A percentile compares a stretch with the other conserved stretches of the same genome.
Evolutionary conservation across 2,329 filamentous ascomycete genomes (phyloP).

Genomic region (Penicillium corylophilum): DNA sequence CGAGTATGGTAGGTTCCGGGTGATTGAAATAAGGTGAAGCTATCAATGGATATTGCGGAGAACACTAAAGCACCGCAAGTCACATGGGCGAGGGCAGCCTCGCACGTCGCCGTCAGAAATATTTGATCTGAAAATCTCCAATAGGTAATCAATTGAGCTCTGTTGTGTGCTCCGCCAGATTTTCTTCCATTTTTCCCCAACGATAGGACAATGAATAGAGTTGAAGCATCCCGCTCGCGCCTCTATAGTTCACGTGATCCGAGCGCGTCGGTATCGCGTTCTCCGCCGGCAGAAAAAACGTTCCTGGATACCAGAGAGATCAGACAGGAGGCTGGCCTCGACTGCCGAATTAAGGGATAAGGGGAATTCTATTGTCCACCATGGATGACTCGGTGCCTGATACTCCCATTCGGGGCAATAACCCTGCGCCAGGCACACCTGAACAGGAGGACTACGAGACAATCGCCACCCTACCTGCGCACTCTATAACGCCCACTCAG

Average conservation of each 20-base stretch:
- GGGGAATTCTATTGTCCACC: conserved; percentile 4
- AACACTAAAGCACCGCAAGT: conserved; percentile 8
- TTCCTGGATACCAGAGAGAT: conserved; percentile 14
- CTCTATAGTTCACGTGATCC: conserved; percentile 16
- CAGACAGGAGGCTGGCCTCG: conserved; percentile 13
- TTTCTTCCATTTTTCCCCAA: not conserved
- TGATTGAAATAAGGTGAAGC: conserved; percentile 2
- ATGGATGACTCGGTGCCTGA: conserved; percentile 44
- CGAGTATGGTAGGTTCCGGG: not conserved
- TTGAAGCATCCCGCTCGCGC: not conserved
- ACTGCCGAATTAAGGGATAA: conserved; percentile 2
- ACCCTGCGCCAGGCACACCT: conserved; percentile 30
- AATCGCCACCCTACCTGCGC: conserved; percentile 49
- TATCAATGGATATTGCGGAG: conserved; percentile 12
- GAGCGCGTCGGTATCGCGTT: conserved; percentile 20
- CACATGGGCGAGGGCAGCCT: conserved; percentile 8
- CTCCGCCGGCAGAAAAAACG: conserved; percentile 27
- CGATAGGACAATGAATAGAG: not conserved
- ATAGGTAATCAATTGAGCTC: not conserved
- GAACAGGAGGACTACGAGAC: conserved; percentile 48
- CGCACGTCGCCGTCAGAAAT: not conserved
- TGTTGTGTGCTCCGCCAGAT: too few relatives aligned
- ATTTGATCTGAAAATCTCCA: not conserved
- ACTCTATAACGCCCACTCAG: conserved; percentile 47
- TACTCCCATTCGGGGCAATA: conserved; percentile 40